Conservation (phyloP, 805 yeast species). For the Starmerella vaccinii region DNA sequence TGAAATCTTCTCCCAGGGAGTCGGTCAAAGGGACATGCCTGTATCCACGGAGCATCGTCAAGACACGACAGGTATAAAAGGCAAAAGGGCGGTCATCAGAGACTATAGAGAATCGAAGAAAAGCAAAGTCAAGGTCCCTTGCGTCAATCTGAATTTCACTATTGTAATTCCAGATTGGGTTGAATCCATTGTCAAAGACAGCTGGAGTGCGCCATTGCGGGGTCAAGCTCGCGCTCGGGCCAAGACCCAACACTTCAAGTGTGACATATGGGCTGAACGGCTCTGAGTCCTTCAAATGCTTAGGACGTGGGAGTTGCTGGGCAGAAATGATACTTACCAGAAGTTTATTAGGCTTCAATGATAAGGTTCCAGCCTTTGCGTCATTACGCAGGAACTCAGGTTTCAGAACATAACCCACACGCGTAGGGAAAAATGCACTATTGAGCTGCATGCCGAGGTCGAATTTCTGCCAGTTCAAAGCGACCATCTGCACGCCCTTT, state of each 20-base stretch:
- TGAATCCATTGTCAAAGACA: constrained; percentile 66
- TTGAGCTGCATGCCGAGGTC: constrained; percentile 84
- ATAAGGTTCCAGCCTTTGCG: neutral
- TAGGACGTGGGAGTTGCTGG: constrained; percentile 70
- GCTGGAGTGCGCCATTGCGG: constrained; percentile 29
- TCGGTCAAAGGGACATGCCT: constrained; percentile 73
- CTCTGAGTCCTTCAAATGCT: constrained; percentile 38
- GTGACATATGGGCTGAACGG: constrained; percentile 52
- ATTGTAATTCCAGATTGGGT: constrained; percentile 67
- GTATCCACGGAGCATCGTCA: constrained; percentile 64
- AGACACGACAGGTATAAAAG: constrained; percentile 47
- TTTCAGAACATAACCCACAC: constrained; percentile 65
- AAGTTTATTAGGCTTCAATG: constrained; percentile 12
- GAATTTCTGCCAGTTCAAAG: constrained; percentile 91
- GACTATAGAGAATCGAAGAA: constrained; percentile 32
- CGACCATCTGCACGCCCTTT: constrained; percentile 86
- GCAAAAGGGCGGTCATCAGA: constrained; percentile 41
- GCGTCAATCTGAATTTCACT: constrained; percentile 37
- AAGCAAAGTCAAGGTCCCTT: constrained; percentile 29
- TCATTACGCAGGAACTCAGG: constrained; percentile 36
- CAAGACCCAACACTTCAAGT: constrained; percentile 47
- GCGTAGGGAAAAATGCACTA: constrained; percentile 55
- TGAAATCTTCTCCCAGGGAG: constrained; percentile 65
- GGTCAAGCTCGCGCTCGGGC: constrained; percentile 5
- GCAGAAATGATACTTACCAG: constrained; percentile 57